Percentiles rank a stretch among this genome's conserved stretches.
Conservation (phyloP, 805 yeast genomes). For the Saccharomycopsis capsularis region DNA sequence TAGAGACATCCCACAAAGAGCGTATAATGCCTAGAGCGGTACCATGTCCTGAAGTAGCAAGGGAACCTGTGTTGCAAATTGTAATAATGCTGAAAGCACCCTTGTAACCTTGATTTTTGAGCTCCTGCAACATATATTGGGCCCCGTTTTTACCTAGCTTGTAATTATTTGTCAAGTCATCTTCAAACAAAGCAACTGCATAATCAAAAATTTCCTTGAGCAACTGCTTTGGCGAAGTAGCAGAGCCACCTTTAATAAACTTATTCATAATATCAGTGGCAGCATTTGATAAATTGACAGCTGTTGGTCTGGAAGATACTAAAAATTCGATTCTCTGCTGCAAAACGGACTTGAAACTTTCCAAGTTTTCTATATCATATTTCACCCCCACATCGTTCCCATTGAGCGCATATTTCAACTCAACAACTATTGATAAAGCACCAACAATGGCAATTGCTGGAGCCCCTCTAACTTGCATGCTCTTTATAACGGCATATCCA, state of each 20-base stretch:
- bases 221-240: conserved; percentile 15
- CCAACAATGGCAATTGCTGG: conserved; percentile 98
- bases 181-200: conserved; percentile 53
- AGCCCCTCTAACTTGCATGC: conserved; percentile 96
- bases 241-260: conserved; percentile 27
- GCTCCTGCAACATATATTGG: conserved; percentile 46
- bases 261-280: conserved; percentile 30
- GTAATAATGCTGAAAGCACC: conserved; percentile 80
- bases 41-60: conserved; percentile 97
- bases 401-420: conserved; percentile 35
- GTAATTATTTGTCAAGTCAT: conserved; percentile 72
- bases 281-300: conserved; percentile 84
- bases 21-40: conserved; percentile 92
- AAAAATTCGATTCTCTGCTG: conserved; percentile 51
- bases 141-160: conserved; percentile 79
- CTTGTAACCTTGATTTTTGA: conserved; percentile 40
- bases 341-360: conserved; percentile 33
- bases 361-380: conserved; percentile 31
- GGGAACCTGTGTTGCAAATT: conserved; percentile 92
- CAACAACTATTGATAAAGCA: conserved; percentile 74
- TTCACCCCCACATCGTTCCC: conserved; percentile 26
- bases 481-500: conserved; percentile 76
- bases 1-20: conserved; percentile 47
- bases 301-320: conserved; percentile 84
- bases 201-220: conserved; percentile 32